Conservation (phyloP, 176 grass and related monocot species). For the Carex pumila region DNA sequence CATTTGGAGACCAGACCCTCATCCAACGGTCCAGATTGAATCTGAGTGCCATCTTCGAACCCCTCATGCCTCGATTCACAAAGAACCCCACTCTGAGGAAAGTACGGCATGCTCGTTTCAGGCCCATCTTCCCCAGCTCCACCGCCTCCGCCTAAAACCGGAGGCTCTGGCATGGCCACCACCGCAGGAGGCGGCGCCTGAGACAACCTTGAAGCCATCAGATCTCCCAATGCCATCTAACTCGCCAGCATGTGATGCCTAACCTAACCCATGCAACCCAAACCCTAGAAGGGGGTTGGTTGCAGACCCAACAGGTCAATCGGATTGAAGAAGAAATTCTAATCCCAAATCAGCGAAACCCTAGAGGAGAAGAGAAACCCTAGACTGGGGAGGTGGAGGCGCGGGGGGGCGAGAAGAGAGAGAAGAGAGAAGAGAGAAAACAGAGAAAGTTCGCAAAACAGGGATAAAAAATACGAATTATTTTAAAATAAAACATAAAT, state of each 20-base stretch:
- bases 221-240: conserved; percentile 98
- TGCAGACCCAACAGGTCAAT: background rate
- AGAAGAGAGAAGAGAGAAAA: background rate
- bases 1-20: conserved; percentile 90
- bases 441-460: background rate
- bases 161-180: conserved; percentile 21
- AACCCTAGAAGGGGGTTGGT: background rate
- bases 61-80: conserved; percentile 73
- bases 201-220: conserved; percentile 83
- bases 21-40: conserved; percentile 42
- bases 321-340: background rate
- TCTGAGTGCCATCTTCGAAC: conserved; percentile 47
- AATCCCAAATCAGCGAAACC: conserved; percentile 3
- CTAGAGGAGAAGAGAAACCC: conserved; percentile 14
- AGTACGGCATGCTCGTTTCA: conserved; percentile 30
- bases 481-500: conserved; percentile 7
- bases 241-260: background rate
- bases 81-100: conserved; percentile 70
- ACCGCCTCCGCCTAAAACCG: background rate
- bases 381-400: conserved; percentile 12
- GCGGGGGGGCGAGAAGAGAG: background rate
- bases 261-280: conserved; percentile 18
- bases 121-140: background rate
- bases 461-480: conserved; percentile 19
- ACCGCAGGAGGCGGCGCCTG: conserved; percentile 28